Evolutionary conservation across 2,329 filamentous ascomycete genomes (phyloP).

Genomic region (Ophiocordyceps australis): DNA sequence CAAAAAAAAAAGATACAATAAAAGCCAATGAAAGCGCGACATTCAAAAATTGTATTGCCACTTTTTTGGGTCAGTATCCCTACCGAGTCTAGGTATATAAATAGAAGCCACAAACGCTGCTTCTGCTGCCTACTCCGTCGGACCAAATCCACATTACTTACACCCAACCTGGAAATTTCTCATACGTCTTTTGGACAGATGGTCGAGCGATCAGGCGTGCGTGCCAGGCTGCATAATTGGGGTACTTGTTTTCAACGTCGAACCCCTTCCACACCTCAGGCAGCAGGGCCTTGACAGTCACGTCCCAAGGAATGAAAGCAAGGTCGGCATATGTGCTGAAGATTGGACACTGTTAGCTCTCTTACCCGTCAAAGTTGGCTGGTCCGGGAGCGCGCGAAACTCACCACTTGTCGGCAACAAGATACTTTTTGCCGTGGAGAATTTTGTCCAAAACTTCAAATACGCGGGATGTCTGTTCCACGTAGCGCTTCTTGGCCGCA

Average conservation of each 20-base stretch:
- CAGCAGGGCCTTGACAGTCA: conserved; percentile 3
- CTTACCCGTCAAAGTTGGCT: not conserved
- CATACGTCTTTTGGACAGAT: conserved; percentile 10
- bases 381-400: too few relatives aligned
- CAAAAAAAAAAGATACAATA: too few relatives aligned
- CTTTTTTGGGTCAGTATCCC: too few relatives aligned
- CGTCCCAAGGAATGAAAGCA: conserved; percentile 13
- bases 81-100: too few relatives aligned
- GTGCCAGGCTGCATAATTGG: conserved; percentile 16
- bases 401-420: conserved; percentile 15
- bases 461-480: conserved; percentile 11
- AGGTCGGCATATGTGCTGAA: conserved; percentile 15
- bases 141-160: too few relatives aligned
- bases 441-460: conserved; percentile 12
- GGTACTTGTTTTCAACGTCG: conserved; percentile 13
- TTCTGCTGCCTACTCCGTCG: too few relatives aligned
- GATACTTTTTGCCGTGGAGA: conserved; percentile 15
- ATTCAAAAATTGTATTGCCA: too few relatives aligned
- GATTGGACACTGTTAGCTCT: not conserved
- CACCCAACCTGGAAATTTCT: too few relatives aligned
- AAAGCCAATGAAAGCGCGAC: too few relatives aligned
- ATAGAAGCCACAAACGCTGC: too few relatives aligned
- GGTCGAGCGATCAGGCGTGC: conserved; percentile 12
- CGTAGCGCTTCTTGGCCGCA: conserved; percentile 12
- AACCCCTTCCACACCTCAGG: conserved; percentile 6